phyloP scores from a whole-genome alignment of 2,329 filamentous ascomycete species.

The Penicillium corylophilum region DNA sequence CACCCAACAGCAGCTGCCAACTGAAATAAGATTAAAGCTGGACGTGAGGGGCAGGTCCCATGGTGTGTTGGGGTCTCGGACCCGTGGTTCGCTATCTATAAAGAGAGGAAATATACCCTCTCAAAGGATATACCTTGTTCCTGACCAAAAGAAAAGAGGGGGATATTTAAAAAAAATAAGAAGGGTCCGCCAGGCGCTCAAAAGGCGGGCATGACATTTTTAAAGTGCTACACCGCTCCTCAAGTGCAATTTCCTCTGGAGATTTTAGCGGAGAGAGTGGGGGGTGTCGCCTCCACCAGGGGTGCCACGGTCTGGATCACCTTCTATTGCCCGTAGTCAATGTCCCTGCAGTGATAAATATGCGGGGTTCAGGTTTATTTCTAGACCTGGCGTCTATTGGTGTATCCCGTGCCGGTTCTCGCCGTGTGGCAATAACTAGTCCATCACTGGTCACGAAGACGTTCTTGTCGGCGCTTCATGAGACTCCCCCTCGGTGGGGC shows the following conservation, averaged over 20 bases:
- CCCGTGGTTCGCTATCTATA: neutral
- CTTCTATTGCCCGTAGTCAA: neutral
- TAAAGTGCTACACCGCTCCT: conserved; percentile 16
- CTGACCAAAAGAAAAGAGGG: neutral
- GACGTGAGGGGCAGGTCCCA: conserved; percentile 14
- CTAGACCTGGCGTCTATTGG: neutral
- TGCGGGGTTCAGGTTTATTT: conserved; percentile 13
- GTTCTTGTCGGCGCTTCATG: neutral
- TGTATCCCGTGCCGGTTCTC: neutral
- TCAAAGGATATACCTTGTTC: neutral
- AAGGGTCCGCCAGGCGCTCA: neutral
- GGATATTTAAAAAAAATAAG: neutral
- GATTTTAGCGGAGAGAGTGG: conserved; percentile 1
- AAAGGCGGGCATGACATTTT: neutral
- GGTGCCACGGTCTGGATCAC: conserved; percentile 11
- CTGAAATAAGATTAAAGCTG: conserved; percentile 19
- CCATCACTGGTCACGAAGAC: neutral
- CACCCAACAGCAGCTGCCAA: neutral
- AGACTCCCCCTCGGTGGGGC: neutral
- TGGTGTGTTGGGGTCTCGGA: neutral
- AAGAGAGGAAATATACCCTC: neutral
- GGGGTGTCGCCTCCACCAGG: neutral
- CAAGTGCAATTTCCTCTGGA: neutral
- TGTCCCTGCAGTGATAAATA: conserved; percentile 14
- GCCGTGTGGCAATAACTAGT: conserved; percentile 1